Base-by-base conservation (phyloP, 2,329 filamentous ascomycete species). In the Aspergillus tubingensis region DNA sequence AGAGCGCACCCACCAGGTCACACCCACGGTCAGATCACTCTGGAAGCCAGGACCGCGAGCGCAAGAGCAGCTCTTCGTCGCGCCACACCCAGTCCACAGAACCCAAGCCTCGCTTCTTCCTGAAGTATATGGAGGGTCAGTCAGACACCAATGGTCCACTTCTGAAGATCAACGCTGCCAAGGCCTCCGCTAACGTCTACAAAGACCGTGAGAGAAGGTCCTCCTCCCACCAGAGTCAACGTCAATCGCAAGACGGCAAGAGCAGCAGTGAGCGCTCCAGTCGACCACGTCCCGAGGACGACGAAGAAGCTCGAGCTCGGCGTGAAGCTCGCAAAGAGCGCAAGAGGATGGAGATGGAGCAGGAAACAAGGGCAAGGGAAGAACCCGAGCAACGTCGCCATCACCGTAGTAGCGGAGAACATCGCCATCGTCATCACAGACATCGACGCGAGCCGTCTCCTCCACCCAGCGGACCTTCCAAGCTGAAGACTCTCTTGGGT, bases 101-200 rank as follows among this genome's bases (percentile, higher is more conserved):
- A 10, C 64, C 65, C 10, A 68, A 60, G 19, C 71, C 68, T 38
- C 67, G 70, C 48, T 69, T 70, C 41, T 74, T 74, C 61, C 60
- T 76, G 38, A 70, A 72, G 27, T 78, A 74, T 57, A 74, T 79
- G 67, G 73, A 71, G 15, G 79, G 75, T n/a, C 71, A 77, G 44
- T 78, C 77, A 5, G 74, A 79, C 54, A 77, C 73, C 17, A 72
- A 74, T 30, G 72, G 70, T 0, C 76, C 73, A n/a, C 67, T 78
- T 15, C 67, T 79, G 38, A 74, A 71, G 54, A 64, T 79, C 17
- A 78, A 78, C 57, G 68, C 70, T 44, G 60, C 65, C 56, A 75
- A 74, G 59, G 72, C 70, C 43, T 65, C 70, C 25, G 70, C 67
- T 30, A 71, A 71, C 27, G 68, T 70, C 43, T 60, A 67, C 39